Percentiles rank a stretch among this genome's conserved stretches.
Evolutionary conservation across 257 asterid genomes (phyloP).

Genomic region (Jacaranda copaia): DNA sequence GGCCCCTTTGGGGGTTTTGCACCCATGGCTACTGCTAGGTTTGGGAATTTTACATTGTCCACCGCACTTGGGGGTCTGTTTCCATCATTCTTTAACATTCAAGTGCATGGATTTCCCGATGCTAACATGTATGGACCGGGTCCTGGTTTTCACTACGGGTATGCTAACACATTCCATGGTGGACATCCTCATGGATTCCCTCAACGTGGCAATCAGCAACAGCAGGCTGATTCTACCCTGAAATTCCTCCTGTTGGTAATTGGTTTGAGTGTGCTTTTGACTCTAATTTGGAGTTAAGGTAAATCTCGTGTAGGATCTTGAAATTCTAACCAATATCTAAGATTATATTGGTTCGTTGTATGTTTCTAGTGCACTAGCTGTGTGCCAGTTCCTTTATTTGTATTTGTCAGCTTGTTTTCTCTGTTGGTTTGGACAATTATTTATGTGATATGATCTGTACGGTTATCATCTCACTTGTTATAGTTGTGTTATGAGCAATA

Average conservation of each 20-base stretch:
- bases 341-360: slow-evolving; percentile 29
- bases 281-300: slow-evolving; percentile 68
- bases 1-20: slow-evolving; percentile 60
- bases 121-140: slow-evolving; percentile 65
- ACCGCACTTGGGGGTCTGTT: slow-evolving; percentile 59
- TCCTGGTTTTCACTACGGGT: slow-evolving; percentile 69
- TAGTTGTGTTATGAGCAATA: neutral
- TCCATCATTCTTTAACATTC: slow-evolving; percentile 62
- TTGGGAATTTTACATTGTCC: slow-evolving; percentile 57
- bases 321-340: neutral
- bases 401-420: neutral
- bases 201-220: slow-evolving; percentile 61
- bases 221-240: slow-evolving; percentile 72
- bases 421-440: slow-evolving; percentile 1
- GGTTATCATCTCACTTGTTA: neutral
- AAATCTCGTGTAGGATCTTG: slow-evolving; percentile 37
- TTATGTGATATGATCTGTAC: slow-evolving; percentile 3
- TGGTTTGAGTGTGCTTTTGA: slow-evolving; percentile 64
- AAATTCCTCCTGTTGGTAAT: slow-evolving; percentile 64
- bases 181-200: slow-evolving; percentile 58
- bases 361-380: slow-evolving; percentile 35
- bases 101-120: slow-evolving; percentile 56
- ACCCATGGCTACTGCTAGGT: slow-evolving; percentile 57
- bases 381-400: slow-evolving; percentile 6
- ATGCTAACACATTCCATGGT: slow-evolving; percentile 56